Conservation (phyloP, 495 filamentous ascomycete species). For the Penicillium taxi region DNA sequence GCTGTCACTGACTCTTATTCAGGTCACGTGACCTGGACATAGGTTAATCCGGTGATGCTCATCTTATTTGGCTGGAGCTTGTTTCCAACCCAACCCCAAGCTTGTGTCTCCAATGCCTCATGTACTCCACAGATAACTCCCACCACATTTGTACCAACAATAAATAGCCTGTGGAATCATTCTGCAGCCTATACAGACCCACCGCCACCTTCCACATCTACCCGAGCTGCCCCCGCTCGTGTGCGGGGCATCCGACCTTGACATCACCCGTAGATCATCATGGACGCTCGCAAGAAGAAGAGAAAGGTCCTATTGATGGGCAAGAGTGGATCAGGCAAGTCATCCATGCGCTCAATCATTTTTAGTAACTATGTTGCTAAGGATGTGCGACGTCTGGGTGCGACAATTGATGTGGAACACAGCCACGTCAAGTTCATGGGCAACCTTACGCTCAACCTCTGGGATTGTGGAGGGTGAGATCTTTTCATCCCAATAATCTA, state of each 20-base stretch:
- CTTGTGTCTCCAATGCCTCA: neutral
- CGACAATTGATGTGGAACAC: slow-evolving; percentile 98
- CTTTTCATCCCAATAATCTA: neutral
- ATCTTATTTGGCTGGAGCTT: too few species aligned
- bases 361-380: slow-evolving; percentile 97
- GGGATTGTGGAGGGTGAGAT: slow-evolving; percentile 87
- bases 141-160: too few species aligned
- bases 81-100: too few species aligned
- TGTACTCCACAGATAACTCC: too few species aligned
- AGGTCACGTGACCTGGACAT: too few species aligned
- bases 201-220: slow-evolving; percentile 8
- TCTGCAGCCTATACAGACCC: too few species aligned
- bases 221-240: slow-evolving; percentile 18
- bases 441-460: slow-evolving; percentile 91
- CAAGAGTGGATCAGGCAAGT: slow-evolving; percentile 98
- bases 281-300: slow-evolving; percentile 47
- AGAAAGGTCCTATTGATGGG: slow-evolving; percentile 62
- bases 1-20: too few species aligned
- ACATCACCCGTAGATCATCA: slow-evolving; percentile 12
- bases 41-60: too few species aligned
- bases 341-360: slow-evolving; percentile 95
- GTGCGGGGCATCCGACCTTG: slow-evolving; percentile 25
- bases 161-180: neutral
- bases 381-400: slow-evolving; percentile 86
- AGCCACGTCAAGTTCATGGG: slow-evolving; percentile 97